Percentiles rank a stretch among this genome's conserved stretches.
Evolutionary conservation across 202 grass and related monocot genomes (phyloP).

Genomic region (Digitaria exilis): DNA sequence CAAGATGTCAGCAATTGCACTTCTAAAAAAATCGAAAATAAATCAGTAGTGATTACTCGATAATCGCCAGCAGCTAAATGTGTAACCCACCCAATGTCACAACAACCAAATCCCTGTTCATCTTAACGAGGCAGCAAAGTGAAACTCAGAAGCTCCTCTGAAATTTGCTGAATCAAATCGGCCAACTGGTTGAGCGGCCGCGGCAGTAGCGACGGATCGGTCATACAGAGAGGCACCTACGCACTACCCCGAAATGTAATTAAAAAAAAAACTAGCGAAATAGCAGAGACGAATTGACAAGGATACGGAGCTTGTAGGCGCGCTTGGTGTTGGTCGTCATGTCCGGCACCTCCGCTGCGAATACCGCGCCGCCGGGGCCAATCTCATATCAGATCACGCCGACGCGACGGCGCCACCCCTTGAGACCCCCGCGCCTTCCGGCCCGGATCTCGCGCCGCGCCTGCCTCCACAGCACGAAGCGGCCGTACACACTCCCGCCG

Average conservation of each 20-base stretch:
- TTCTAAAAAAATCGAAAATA: neutral
- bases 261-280: neutral
- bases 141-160: neutral
- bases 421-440: constrained; percentile 11
- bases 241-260: constrained; percentile 23
- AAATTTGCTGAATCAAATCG: neutral
- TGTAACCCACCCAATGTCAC: neutral
- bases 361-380: constrained; percentile 21
- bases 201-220: constrained; percentile 28
- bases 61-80: neutral
- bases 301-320: constrained; percentile 99
- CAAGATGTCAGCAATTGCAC: neutral
- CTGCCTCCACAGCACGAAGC: neutral
- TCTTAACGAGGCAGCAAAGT: neutral
- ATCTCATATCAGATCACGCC: constrained; percentile 86
- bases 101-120: constrained; percentile 13
- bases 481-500: neutral
- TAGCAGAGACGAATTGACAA: constrained; percentile 32
- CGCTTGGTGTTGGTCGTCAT: constrained; percentile 97
- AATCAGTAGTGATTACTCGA: neutral
- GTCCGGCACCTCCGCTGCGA: constrained; percentile 35
- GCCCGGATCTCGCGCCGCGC: constrained; percentile 53
- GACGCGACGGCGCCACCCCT: constrained; percentile 27
- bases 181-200: neutral
- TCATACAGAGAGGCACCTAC: neutral